phyloP scores from a whole-genome alignment of 805 yeast genomes.

The Ogataea kodamae region DNA sequence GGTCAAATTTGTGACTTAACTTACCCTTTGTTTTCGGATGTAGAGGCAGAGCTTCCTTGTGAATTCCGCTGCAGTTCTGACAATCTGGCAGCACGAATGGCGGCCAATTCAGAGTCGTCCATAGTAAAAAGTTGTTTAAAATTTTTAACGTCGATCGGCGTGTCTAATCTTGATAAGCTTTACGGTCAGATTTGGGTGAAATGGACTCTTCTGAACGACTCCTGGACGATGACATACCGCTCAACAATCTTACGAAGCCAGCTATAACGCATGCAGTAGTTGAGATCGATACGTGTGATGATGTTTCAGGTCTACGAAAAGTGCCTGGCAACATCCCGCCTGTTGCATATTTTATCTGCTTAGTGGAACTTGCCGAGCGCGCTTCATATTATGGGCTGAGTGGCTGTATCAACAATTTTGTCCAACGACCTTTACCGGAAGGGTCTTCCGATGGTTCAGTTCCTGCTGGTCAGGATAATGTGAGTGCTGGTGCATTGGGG shows the following conservation, averaged over 20 bases:
- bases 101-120: slow-evolving; percentile 86
- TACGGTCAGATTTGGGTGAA: no score
- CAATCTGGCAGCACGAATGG: slow-evolving; percentile 89
- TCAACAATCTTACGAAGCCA: no score
- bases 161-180: slow-evolving; percentile 4
- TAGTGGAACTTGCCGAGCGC: slow-evolving; percentile 50
- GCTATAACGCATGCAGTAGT: no score
- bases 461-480: slow-evolving; percentile 37
- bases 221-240: no score
- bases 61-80: slow-evolving; percentile 70
- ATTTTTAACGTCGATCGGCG: slow-evolving; percentile 16
- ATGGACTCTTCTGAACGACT: no score
- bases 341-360: slow-evolving; percentile 28
- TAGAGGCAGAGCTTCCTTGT: slow-evolving; percentile 30
- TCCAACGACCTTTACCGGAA: slow-evolving; percentile 48
- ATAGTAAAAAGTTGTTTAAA: slow-evolving; percentile 41
- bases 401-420: slow-evolving; percentile 47
- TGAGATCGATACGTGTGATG: no score
- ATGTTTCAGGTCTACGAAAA: slow-evolving; percentile 19
- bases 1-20: slow-evolving; percentile 3
- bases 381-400: slow-evolving; percentile 50
- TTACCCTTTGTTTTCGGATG: slow-evolving; percentile 18
- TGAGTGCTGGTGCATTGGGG: slow-evolving; percentile 47
- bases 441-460: slow-evolving; percentile 38
- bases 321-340: slow-evolving; percentile 26